Base-by-base conservation (phyloP, 805 yeast species). In the Saccharomycopsis capsularis region DNA sequence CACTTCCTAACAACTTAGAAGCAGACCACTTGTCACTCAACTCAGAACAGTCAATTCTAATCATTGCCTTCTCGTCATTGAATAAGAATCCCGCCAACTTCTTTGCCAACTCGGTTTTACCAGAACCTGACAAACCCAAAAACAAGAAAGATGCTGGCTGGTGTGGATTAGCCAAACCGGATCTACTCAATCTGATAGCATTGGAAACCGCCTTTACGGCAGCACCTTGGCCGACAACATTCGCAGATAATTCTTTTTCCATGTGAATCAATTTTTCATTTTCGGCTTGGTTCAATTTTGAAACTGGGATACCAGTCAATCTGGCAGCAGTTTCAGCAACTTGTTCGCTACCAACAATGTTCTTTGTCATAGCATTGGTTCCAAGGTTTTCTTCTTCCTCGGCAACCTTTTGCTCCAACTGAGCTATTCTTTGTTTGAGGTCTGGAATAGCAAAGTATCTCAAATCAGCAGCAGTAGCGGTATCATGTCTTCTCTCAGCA, bases 401-500 rank as follows among this genome's bases (percentile, higher is more conserved):
- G 34, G 85, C 85, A 36, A 83, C 90, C 62, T 81, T 70, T 49
- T 73, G 63, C 67, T 93, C 99, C 52, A 90, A 73, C 57, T 77
- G 79, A 44, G 67, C 79, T 55, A 93, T 91, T 62, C 81, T 81
- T 59, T 77, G 75, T 67, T 82, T 75, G 51, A 93, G 74, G 60
- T 91, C 96, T 6, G 99, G 99, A 61, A 93, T 93, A 24, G 98
- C 99, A 73, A 88, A 93, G 73, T 90, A 93, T 66, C 96, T 79
- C 65, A 93, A 75, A 68, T 93, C 99, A 19, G 99, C 98, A 46
- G 95, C 95, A 9, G 96, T 76, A 4, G 84, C 91, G 30, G 89
- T 87, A 64, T 93, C 99, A 56, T 86, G 86, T 63, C 97, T 84
- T 75, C 99, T 87, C 66, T 91, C 98, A 22, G 99, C 99, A 68